Base-by-base conservation (phyloP, 2,329 filamentous ascomycete species). In the Trichophyton verrucosum region DNA sequence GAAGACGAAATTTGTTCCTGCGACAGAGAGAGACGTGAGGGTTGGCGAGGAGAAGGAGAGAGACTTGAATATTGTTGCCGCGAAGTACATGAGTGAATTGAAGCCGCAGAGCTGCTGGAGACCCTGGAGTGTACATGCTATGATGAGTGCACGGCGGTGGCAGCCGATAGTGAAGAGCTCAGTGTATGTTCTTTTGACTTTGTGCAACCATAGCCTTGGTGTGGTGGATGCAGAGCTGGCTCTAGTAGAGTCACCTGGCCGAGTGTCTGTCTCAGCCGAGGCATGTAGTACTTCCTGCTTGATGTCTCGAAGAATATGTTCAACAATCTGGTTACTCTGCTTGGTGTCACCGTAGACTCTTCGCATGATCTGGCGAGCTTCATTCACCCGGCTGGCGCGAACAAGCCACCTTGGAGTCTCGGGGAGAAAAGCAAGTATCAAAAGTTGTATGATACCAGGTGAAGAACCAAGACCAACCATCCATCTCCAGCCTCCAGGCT, bases 21-120 rank as follows among this genome's bases (percentile, higher is more conserved):
- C 90, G 13, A 96, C 87, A 1, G 85, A 86, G 62, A 95, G 81
- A 0, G 89, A 89, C 1, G 88, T 90, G 57, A 92, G 80, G 0
- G 89, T 94, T 3, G 90, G 89, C 60, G 84, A 87, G 47, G 81
- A 80, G 71, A 95, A 95, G 0, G 87, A 87, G 0, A 95, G 81
- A 36, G 90, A 80, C 2, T 82, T 81, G 70, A 92, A 92, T 33
- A 92, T 89, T 6, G 88, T 91, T 3, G 87, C 88, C 0, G 88
- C 90, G 70, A 90, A 95, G 74, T 95, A 95, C 89, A 95, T 95
- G 33, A 96, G 78, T 9, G 88, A 91, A 75, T 96, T 95, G 73
- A 94, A 94, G 0, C 89, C 91, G 68, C 88, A 94, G 0, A 95
- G 80, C 72, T 97, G 92, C 74, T 96, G 92, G 5, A 95, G 77